These are phyloP conservation scores for Volvariella surrecta DNA, from an alignment of 1,284 basidiomycete species.

Conservation along the genomic window DNA sequence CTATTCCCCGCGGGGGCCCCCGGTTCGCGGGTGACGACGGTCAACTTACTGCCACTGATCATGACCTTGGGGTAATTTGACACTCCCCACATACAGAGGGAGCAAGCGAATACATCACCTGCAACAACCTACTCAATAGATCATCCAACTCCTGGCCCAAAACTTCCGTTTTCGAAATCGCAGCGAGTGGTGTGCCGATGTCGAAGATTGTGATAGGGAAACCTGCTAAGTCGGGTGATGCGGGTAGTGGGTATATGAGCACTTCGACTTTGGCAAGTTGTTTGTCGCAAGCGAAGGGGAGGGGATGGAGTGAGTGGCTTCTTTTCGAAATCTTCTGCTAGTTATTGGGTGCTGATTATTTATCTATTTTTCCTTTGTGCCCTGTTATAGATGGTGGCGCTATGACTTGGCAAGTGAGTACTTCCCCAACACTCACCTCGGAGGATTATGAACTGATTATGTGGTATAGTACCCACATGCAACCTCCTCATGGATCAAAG, in stretches of 20 bases:
- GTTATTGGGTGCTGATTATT: not conserved
- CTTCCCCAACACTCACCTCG: too few species aligned
- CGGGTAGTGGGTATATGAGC: constrained; percentile 49
- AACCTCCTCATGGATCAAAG: constrained; percentile 12
- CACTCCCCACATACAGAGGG: constrained; percentile 37
- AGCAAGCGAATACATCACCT: constrained; percentile 47
- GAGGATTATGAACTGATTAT: not conserved
- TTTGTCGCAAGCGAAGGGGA: constrained; percentile 39
- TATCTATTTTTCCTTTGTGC: constrained; percentile 13
- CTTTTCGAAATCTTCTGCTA: constrained; percentile 1
- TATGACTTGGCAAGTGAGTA: constrained; percentile 26
- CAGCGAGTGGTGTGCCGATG: constrained; percentile 40
- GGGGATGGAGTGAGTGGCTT: constrained; percentile 44
- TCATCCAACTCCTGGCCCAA: constrained; percentile 44
- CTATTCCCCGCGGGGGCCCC: too few species aligned
- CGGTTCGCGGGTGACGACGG: too few species aligned
- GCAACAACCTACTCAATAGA: constrained; percentile 40
- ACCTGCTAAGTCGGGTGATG: constrained; percentile 43
- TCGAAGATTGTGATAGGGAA: constrained; percentile 49
- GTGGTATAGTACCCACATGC: constrained; percentile 13
- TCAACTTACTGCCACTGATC: too few species aligned
- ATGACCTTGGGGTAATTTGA: too few species aligned
- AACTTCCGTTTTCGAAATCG: constrained; percentile 52
- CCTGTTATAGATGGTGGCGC: constrained; percentile 37
- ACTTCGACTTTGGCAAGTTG: constrained; percentile 45